A percentile compares a stretch with the other conserved stretches of the same genome.
Evolutionary conservation across 1,139 yeast species (phyloP).

Genomic region (Lodderomyces parapsilosis): DNA sequence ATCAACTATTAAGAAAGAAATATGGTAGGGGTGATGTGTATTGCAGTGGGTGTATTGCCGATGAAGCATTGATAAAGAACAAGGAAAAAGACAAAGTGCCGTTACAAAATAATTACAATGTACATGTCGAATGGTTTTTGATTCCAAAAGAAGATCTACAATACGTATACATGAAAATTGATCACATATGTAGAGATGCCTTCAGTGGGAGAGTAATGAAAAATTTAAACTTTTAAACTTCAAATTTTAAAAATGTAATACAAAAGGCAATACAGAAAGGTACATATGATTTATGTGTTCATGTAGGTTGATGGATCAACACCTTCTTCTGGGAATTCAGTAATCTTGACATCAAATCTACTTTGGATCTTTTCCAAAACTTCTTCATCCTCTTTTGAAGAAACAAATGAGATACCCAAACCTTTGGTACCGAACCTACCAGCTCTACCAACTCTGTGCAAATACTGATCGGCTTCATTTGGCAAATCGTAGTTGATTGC

Average conservation of each 20-base stretch:
- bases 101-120: conserved; percentile 21
- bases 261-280: conserved; percentile 4
- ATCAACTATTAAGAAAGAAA: conserved; percentile 26
- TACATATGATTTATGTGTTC: conserved; percentile 64
- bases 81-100: conserved; percentile 8
- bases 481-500: conserved; percentile 96
- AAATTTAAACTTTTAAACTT: background rate
- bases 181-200: conserved; percentile 25
- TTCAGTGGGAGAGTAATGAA: no score
- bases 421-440: conserved; percentile 99
- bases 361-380: conserved; percentile 92
- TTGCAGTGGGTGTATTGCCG: conserved; percentile 37
- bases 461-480: conserved; percentile 92
- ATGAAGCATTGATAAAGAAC: conserved; percentile 3
- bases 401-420: conserved; percentile 88
- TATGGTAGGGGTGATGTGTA: conserved; percentile 46
- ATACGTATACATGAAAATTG: conserved; percentile 40
- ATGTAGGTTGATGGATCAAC: conserved; percentile 97
- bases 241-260: conserved; percentile 1
- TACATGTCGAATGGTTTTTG: conserved; percentile 62
- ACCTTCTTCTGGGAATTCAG: conserved; percentile 97
- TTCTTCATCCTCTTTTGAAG: conserved; percentile 84
- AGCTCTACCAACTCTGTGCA: conserved; percentile 99
- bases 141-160: conserved; percentile 44
- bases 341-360: conserved; percentile 92